These are phyloP conservation scores for Leptosphaerulina australis DNA, from an alignment of 2,329 filamentous ascomycete species.

Conservation along the genomic window DNA sequence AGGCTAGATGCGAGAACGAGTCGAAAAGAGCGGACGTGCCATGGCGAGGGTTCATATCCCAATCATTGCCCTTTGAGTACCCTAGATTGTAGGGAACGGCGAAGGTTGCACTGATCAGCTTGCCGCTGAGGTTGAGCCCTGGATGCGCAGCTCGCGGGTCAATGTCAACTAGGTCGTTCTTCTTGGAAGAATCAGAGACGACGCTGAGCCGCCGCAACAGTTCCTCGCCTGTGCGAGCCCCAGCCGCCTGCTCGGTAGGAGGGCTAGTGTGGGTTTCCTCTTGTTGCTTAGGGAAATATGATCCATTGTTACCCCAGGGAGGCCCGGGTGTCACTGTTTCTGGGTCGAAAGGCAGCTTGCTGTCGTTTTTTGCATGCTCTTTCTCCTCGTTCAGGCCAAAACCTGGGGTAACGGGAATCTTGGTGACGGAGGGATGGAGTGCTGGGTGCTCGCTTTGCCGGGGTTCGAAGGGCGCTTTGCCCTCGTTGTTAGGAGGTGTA, in stretches of 20 bases:
- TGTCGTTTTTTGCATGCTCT: constrained; percentile 26
- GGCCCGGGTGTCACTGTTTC: constrained; percentile 42
- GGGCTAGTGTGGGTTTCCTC: constrained; percentile 33
- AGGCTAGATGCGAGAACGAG: constrained; percentile 85
- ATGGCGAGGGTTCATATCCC: constrained; percentile 75
- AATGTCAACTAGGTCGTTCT: constrained; percentile 53
- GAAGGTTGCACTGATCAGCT: constrained; percentile 68
- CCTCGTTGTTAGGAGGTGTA: constrained; percentile 20
- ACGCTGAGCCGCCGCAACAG: constrained; percentile 61
- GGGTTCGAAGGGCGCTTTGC: constrained; percentile 33
- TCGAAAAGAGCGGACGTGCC: constrained; percentile 93
- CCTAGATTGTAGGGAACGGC: constrained; percentile 66
- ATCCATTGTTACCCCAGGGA: constrained; percentile 37
- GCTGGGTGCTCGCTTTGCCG: constrained; percentile 46
- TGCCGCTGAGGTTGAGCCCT: constrained; percentile 63
- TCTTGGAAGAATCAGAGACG: constrained; percentile 42
- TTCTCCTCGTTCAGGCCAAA: constrained; percentile 50
- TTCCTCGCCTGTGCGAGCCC: constrained; percentile 56
- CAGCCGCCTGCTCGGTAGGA: constrained; percentile 52
- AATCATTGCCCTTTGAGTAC: constrained; percentile 60
- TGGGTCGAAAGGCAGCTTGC: constrained; percentile 38
- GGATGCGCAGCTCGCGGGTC: constrained; percentile 64
- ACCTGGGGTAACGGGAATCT: constrained; percentile 53
- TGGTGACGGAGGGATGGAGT: constrained; percentile 47
- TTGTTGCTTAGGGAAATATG: constrained; percentile 42